phyloP scores from a whole-genome alignment of 345 rosid genomes.

The Eucalyptus curtisii region DNA sequence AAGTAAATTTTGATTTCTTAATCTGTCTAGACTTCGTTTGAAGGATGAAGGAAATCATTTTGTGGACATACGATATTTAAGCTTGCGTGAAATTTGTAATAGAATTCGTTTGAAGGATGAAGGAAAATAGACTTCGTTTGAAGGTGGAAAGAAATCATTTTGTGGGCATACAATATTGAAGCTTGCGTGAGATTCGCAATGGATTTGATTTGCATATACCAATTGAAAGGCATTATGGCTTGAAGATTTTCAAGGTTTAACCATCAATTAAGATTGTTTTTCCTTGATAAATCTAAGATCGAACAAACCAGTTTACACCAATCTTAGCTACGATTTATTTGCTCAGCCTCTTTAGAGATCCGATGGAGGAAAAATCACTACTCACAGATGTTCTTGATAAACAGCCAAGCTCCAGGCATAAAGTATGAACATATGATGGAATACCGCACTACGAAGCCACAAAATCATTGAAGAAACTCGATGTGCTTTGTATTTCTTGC shows the following conservation, averaged over 20 bases:
- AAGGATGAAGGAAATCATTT: background rate
- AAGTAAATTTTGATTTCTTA: background rate
- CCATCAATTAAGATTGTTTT: background rate
- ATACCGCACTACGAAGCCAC: background rate
- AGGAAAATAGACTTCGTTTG: background rate
- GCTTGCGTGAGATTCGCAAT: background rate
- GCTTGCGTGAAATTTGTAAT: background rate
- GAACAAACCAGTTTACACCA: background rate
- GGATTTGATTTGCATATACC: background rate
- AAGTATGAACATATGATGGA: background rate
- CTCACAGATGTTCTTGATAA: background rate
- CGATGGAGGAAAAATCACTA: background rate
- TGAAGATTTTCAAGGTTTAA: background rate
- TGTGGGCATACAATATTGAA: background rate
- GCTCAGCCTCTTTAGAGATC: background rate
- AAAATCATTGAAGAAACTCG: background rate
- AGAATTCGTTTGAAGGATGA: background rate
- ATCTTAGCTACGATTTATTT: background rate
- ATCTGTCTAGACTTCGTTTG: background rate
- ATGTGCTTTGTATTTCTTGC: background rate
- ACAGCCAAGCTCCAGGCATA: background rate
- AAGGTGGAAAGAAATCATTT: background rate
- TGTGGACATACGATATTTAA: background rate
- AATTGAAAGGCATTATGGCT: background rate
- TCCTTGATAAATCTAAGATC: background rate